Conservation (phyloP, 2,329 filamentous ascomycete genomes). For the Colletotrichum incanum region DNA sequence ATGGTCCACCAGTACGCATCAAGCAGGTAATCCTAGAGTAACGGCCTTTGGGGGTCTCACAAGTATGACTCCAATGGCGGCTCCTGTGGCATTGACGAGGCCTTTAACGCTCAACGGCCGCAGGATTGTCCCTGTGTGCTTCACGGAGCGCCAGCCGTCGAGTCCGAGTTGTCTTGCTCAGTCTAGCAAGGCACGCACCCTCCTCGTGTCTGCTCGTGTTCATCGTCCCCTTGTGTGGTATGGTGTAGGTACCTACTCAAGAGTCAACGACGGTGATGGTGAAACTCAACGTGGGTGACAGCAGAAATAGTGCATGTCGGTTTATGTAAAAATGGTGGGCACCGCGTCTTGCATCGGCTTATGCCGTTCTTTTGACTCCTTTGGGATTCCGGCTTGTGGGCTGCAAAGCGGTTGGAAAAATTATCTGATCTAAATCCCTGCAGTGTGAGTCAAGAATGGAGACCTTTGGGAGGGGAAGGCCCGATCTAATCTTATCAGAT, state of each 20-base stretch:
- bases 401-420: conserved; percentile 6
- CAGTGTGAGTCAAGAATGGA: conserved; percentile 39
- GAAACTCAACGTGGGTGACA: background rate
- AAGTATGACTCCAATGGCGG: conserved; percentile 1
- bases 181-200: background rate
- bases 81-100: conserved; percentile 13
- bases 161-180: background rate
- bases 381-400: conserved; percentile 30
- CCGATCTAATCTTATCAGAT: conserved; percentile 44
- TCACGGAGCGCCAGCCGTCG: background rate
- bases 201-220: background rate
- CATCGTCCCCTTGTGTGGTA: background rate
- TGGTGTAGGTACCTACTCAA: background rate
- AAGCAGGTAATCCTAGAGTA: conserved; percentile 2
- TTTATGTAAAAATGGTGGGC: conserved; percentile 13
- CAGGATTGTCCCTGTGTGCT: background rate
- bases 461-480: conserved; percentile 28
- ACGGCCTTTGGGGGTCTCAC: background rate
- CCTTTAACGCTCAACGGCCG: conserved; percentile 9
- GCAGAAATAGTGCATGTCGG: conserved; percentile 9
- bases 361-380: background rate
- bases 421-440: conserved; percentile 43
- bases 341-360: conserved; percentile 31
- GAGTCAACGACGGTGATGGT: background rate
- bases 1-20: conserved; percentile 1